Evolutionary conservation across 495 filamentous ascomycete species (phyloP).

Genomic region (Hypoxylon subgilvum): DNA sequence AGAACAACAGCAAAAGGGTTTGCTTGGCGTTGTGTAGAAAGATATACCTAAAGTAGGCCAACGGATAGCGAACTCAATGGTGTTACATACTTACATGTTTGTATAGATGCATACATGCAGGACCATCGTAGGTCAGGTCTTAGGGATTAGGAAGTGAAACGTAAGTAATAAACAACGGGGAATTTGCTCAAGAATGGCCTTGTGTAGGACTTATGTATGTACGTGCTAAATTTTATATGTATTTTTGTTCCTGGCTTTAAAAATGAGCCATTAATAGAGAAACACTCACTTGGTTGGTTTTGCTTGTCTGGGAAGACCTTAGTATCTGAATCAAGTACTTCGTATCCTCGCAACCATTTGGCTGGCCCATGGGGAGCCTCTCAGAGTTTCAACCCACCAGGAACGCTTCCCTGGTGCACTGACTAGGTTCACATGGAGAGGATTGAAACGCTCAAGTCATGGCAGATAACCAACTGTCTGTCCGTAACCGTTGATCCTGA

Average conservation of each 20-base stretch:
- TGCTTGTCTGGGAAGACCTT: neutral
- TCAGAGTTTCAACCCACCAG: conserved; percentile 4
- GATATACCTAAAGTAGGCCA: no score
- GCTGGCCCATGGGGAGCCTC: conserved; percentile 3
- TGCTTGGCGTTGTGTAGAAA: neutral
- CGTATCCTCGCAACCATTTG: no score
- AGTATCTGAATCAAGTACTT: conserved; percentile 19
- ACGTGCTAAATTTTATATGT: neutral
- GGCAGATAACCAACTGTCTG: no score
- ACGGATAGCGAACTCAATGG: neutral
- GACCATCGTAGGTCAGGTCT: neutral
- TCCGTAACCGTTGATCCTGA: no score
- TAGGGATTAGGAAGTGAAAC: no score
- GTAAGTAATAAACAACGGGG: neutral
- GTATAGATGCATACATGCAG: neutral
- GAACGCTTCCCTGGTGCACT: conserved; percentile 13
- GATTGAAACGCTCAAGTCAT: neutral
- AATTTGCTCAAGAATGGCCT: neutral
- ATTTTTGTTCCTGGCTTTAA: neutral
- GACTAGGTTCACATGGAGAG: no score
- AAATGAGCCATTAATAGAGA: conserved; percentile 15
- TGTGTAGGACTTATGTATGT: neutral
- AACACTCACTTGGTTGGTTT: conserved; percentile 9
- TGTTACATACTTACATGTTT: neutral
- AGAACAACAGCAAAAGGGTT: conserved; percentile 9